These are phyloP conservation scores for Knufia fluminis DNA, from an alignment of 2,329 filamentous ascomycete genomes.

Conservation along the genomic window DNA sequence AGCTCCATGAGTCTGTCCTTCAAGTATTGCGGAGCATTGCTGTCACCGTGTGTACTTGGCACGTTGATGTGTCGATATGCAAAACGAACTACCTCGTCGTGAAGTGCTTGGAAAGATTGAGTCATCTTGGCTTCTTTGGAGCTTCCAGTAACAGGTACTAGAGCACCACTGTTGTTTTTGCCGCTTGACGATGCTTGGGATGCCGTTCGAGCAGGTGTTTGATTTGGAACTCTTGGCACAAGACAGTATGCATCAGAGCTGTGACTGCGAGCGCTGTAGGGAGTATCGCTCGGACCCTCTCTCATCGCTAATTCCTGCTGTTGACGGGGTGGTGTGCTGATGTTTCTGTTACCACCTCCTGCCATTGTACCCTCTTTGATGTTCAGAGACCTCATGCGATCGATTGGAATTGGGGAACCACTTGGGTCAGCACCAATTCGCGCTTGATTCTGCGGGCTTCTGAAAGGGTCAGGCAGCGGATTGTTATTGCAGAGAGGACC, in stretches of 20 bases:
- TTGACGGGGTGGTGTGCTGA: not conserved
- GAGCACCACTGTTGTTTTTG: not conserved
- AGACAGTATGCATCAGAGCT: not conserved
- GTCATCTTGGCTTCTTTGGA: not conserved
- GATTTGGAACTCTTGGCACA: not conserved
- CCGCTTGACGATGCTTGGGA: not conserved
- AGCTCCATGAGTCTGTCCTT: conserved; percentile 16
- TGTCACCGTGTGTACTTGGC: conserved; percentile 18
- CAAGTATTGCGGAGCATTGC: conserved; percentile 12
- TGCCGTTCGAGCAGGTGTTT: not conserved
- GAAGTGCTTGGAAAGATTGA: not conserved
- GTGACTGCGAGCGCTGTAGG: not conserved
- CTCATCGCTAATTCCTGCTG: not conserved
- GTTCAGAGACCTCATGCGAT: not conserved
- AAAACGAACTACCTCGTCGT: conserved; percentile 13
- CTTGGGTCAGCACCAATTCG: not conserved
- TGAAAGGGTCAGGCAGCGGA: not conserved
- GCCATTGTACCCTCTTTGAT: not conserved
- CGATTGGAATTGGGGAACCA: not conserved
- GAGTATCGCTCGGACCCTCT: not conserved
- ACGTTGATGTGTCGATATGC: conserved; percentile 16
- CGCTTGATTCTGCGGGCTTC: not conserved
- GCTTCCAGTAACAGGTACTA: not conserved
- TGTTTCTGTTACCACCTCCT: not conserved
- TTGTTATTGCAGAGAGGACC: not conserved